phyloP scores from a whole-genome alignment of 495 filamentous ascomycete genomes.

The Amphirosellinia nigrospora region DNA sequence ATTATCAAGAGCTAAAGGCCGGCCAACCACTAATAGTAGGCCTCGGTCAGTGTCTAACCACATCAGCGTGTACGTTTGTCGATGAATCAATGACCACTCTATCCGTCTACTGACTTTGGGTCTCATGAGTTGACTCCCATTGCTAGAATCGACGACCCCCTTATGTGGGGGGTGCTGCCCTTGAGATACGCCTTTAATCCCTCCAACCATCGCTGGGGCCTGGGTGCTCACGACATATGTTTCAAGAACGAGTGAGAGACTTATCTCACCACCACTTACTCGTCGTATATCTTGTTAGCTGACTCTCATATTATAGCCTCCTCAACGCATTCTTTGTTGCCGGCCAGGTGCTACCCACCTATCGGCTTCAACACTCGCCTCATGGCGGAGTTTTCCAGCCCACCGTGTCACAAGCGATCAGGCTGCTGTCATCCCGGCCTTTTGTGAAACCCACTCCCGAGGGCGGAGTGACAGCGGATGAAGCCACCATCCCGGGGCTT shows the following conservation, averaged over 20 bases:
- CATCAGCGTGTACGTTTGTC: conserved; percentile 83
- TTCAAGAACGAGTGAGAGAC: conserved; percentile 70
- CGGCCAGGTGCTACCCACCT: conserved; percentile 89
- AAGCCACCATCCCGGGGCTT: conserved; percentile 51
- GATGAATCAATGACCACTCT: background rate
- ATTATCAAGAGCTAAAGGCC: background rate
- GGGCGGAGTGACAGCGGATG: background rate
- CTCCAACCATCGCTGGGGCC: conserved; percentile 79
- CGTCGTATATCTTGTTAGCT: background rate
- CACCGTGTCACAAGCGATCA: conserved; percentile 83
- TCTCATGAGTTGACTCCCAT: conserved; percentile 24
- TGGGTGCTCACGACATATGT: conserved; percentile 93
- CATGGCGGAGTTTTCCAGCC: conserved; percentile 86
- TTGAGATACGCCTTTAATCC: conserved; percentile 69
- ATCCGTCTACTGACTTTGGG: background rate
- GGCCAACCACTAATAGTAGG: conserved; percentile 7
- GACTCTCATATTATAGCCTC: conserved; percentile 46
- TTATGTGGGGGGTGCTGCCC: conserved; percentile 90
- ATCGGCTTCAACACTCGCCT: conserved; percentile 76
- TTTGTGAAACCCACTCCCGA: conserved; percentile 26
- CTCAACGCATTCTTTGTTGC: conserved; percentile 74
- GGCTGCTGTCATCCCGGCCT: conserved; percentile 71
- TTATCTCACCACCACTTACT: background rate
- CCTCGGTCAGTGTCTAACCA: conserved; percentile 86
- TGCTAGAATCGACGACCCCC: conserved; percentile 85